Conservation (phyloP, 306 rosid species). For the Fragaria iinumae region DNA sequence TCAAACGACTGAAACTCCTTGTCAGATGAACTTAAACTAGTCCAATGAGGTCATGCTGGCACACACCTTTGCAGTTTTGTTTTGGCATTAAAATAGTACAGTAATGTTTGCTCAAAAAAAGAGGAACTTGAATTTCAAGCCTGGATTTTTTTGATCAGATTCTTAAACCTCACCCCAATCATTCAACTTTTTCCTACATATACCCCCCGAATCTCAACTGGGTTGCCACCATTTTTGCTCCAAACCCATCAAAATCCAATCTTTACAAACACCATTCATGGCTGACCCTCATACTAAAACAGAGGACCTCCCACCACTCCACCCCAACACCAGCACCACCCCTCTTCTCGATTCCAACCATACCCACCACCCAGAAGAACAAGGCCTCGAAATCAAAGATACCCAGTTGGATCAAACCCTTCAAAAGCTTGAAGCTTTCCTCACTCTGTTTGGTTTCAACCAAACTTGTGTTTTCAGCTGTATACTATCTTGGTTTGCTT, state of each 20-base stretch:
- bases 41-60: not conserved
- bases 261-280: constrained; percentile 27
- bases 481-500: constrained; percentile 49
- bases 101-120: not conserved
- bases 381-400: constrained; percentile 23
- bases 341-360: constrained; percentile 39
- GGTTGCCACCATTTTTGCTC: constrained; percentile 17
- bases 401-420: constrained; percentile 44
- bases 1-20: constrained; percentile 1
- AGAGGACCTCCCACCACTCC: constrained; percentile 32
- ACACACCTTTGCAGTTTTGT: not conserved
- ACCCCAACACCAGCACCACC: constrained; percentile 18
- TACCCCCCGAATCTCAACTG: constrained; percentile 14
- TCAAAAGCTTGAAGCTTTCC: constrained; percentile 37
- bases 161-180: constrained; percentile 3
- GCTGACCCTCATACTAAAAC: constrained; percentile 37
- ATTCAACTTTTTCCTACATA: not conserved
- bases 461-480: constrained; percentile 32
- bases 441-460: constrained; percentile 52
- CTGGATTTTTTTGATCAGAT: not conserved
- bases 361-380: not conserved
- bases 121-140: not conserved
- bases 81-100: not conserved
- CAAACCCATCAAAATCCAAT: constrained; percentile 7
- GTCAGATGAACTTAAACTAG: not conserved